phyloP scores from a whole-genome alignment of 2,329 filamentous ascomycete genomes.

The Stachybotrys echinatus region DNA sequence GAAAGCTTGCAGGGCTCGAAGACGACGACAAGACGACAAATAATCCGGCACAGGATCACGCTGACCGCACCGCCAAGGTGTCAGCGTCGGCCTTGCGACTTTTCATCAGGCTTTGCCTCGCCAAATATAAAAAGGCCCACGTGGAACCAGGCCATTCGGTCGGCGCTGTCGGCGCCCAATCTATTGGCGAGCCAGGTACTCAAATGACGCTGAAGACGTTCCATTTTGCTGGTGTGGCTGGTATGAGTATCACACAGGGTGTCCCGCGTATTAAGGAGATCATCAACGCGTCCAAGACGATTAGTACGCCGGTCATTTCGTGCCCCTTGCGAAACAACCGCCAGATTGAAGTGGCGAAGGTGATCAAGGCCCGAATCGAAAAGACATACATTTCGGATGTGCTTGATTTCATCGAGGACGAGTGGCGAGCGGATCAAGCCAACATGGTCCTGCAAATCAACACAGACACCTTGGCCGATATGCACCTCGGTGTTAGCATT shows the following conservation, averaged over 20 bases:
- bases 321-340: constrained; percentile 76
- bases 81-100: constrained; percentile 65
- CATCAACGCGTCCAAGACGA: constrained; percentile 92
- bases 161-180: constrained; percentile 92
- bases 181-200: constrained; percentile 95
- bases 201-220: constrained; percentile 99
- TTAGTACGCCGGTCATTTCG: constrained; percentile 90
- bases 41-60: constrained; percentile 30
- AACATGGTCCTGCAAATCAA: constrained; percentile 81
- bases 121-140: constrained; percentile 86
- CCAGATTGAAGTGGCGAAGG: constrained; percentile 72
- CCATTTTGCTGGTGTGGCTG: constrained; percentile 99
- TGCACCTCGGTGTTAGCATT: constrained; percentile 74
- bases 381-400: constrained; percentile 87
- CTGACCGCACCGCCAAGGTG: constrained; percentile 77
- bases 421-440: constrained; percentile 70
- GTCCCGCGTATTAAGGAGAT: constrained; percentile 99
- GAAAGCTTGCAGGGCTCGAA: constrained; percentile 45
- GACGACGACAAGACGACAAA: constrained; percentile 14
- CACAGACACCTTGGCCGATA: constrained; percentile 67
- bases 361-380: constrained; percentile 91
- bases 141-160: constrained; percentile 95
- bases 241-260: constrained; percentile 99
- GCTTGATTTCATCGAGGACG: constrained; percentile 77
- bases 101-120: constrained; percentile 78